Evolutionary conservation across 2,329 filamentous ascomycete species (phyloP), one percentile per base, ranked within the genome.

Genomic region (Colletotrichum coccodes): DNA sequence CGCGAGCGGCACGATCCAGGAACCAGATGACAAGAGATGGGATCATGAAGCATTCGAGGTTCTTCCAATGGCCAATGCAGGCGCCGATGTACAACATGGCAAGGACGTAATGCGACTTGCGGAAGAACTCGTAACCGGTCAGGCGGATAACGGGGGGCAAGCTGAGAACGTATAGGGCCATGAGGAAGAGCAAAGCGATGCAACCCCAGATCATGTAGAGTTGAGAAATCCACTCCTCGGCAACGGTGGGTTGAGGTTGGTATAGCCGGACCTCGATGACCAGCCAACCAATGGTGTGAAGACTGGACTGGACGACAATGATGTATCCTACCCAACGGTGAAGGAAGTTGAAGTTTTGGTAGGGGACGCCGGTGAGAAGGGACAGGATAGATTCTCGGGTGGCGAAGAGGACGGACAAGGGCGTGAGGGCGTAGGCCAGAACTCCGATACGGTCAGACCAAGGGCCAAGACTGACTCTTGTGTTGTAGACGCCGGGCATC

Each of bases 101-200:
- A 2, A 94, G 82, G 14, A 94, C 82, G 73, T 93, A 93, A 76
- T 94, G 92, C 0, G 87, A 81, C 76, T 93, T 94, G 70, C 91
- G 86, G 83, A 94, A 94, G 79, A 92, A 90, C 74, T 94, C 92
- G 77, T 95, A 94, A 3, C 92, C 92, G 0, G 91, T 93, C 54
- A 86, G 78, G 9, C 86, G 84, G 65, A 94, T 91, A 1, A 85
- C 90, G 75, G 78, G 81, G 2, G 80, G 78, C 0, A 84, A 85
- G 68, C 89, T 90, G 60, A 92, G 81, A 6, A 89, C 75, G 66
- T 90, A 87, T 1, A 94, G 78, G 16, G 92, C 77, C 0, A 88
- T 83, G 0, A 94, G 78, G 6, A 94, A 78, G 6, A 86, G 81
- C 81, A 93, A 88, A 9, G 92, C 92, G 2, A 93, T 87, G 52